Percentiles rank a stretch among this genome's conserved stretches.
phyloP scores from a whole-genome alignment of 768 basidiomycete genomes.

The Tremella mesenterica region DNA sequence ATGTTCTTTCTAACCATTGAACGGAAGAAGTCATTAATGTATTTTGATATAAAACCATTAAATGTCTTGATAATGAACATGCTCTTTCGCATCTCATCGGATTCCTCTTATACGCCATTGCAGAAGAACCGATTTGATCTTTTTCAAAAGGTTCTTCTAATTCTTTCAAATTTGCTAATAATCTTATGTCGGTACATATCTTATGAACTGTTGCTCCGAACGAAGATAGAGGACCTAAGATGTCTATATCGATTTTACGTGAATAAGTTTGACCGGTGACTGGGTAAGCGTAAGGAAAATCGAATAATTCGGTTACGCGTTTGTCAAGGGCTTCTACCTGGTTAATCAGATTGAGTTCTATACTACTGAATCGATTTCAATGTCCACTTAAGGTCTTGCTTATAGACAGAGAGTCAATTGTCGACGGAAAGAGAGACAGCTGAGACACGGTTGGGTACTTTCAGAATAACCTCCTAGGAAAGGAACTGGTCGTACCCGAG shows the following conservation, averaged over 20 bases:
- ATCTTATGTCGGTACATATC: slow-evolving; percentile 85
- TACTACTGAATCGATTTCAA: no score
- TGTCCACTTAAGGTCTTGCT: background rate
- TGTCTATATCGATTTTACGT: slow-evolving; percentile 91
- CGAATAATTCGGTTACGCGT: slow-evolving; percentile 80
- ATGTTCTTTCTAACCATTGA: slow-evolving; percentile 97
- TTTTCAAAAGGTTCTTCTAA: slow-evolving; percentile 98
- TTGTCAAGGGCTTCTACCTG: slow-evolving; percentile 81
- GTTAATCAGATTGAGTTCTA: slow-evolving; percentile 1
- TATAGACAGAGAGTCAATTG: background rate
- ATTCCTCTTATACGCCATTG: slow-evolving; percentile 85
- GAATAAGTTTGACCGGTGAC: slow-evolving; percentile 99
- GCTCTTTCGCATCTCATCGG: slow-evolving; percentile 98
- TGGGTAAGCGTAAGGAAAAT: slow-evolving; percentile 90
- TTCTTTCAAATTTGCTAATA: slow-evolving; percentile 95
- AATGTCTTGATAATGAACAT: slow-evolving; percentile 88
- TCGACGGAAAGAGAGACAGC: no score
- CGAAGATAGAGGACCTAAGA: slow-evolving; percentile 78
- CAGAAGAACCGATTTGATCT: slow-evolving; percentile 85
- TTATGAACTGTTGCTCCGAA: slow-evolving; percentile 92
- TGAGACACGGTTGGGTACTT: no score
- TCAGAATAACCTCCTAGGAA: no score
- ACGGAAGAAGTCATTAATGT: slow-evolving; percentile 87
- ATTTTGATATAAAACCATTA: slow-evolving; percentile 94
- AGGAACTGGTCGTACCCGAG: no score